Conservation (phyloP, 2,329 filamentous ascomycete species). For the Sporothrix dimorphospora region DNA sequence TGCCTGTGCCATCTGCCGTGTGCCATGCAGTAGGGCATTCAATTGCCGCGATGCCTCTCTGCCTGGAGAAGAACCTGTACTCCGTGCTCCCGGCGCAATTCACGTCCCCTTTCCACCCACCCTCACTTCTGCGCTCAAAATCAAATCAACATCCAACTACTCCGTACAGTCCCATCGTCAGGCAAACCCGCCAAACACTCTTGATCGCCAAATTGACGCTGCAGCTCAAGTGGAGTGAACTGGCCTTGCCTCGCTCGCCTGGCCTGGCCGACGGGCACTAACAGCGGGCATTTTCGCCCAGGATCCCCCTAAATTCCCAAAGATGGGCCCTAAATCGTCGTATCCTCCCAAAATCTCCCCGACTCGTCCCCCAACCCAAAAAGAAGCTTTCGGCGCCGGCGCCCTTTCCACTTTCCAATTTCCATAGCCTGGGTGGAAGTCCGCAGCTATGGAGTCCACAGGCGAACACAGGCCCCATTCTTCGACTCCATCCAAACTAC, state of each 20-base stretch:
- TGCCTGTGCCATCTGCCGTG: not conserved
- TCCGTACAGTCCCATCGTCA: no score
- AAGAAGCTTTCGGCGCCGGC: constrained; percentile 15
- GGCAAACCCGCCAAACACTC: no score
- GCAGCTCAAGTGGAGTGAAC: constrained; percentile 2
- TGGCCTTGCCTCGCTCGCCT: not conserved
- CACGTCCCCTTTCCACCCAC: no score
- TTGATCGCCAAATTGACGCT: constrained; percentile 10
- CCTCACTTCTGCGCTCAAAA: no score
- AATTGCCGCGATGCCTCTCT: not conserved
- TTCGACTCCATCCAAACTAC: not conserved
- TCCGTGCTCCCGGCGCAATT: no score
- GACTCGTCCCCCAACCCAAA: not conserved
- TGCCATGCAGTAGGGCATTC: not conserved
- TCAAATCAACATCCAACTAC: no score
- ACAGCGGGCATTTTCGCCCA: not conserved
- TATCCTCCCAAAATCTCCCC: no score
- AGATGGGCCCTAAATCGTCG: not conserved
- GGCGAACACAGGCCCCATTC: not conserved
- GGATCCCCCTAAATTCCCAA: no score
- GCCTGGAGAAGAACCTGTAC: no score
- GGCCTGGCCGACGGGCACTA: constrained; percentile 4
- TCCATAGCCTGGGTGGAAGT: no score
- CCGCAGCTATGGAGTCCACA: not conserved
- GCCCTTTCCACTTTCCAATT: no score